A percentile compares a stretch with the other conserved stretches of the same genome.
These are phyloP conservation scores for Clavispora santaluciae DNA, from an alignment of 805 yeast species.

Conservation along the genomic window DNA sequence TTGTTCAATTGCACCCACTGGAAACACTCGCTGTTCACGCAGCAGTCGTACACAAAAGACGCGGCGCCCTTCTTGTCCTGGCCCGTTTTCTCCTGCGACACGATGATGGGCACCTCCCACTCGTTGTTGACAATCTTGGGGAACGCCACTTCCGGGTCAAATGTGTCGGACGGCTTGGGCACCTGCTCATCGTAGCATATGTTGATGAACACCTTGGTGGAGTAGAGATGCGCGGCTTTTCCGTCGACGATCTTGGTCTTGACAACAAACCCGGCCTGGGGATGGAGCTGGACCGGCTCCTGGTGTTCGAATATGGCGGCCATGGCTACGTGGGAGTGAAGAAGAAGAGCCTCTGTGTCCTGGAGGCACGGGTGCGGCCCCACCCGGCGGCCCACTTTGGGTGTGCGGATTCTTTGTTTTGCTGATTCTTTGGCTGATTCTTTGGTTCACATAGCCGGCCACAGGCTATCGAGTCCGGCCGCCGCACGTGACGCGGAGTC, in stretches of 20 bases:
- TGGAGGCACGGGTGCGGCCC: neutral
- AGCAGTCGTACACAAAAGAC: constrained; percentile 74
- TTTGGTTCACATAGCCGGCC: no score
- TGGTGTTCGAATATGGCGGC: constrained; percentile 15
- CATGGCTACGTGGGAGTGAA: constrained; percentile 3
- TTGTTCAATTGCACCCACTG: constrained; percentile 54
- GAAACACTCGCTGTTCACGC: constrained; percentile 60
- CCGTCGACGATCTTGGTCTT: constrained; percentile 51
- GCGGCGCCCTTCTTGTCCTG: constrained; percentile 65
- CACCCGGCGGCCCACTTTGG: no score
- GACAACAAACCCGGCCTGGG: constrained; percentile 69
- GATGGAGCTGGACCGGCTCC: constrained; percentile 26
- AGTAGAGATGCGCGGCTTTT: constrained; percentile 25
- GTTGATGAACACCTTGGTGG: constrained; percentile 71
- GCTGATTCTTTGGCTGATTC: no score
- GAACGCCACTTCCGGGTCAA: constrained; percentile 54
- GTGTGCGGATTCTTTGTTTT: no score
- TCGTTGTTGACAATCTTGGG: constrained; percentile 61
- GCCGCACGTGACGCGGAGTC: no score
- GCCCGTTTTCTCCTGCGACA: constrained; percentile 52
- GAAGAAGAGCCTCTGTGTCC: no score
- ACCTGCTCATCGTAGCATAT: constrained; percentile 63
- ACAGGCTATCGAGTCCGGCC: no score
- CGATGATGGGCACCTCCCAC: constrained; percentile 84
- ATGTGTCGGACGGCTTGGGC: constrained; percentile 54